Evolutionary conservation across 2,329 filamentous ascomycete species (phyloP).

Genomic region (Cladosporium velox): DNA sequence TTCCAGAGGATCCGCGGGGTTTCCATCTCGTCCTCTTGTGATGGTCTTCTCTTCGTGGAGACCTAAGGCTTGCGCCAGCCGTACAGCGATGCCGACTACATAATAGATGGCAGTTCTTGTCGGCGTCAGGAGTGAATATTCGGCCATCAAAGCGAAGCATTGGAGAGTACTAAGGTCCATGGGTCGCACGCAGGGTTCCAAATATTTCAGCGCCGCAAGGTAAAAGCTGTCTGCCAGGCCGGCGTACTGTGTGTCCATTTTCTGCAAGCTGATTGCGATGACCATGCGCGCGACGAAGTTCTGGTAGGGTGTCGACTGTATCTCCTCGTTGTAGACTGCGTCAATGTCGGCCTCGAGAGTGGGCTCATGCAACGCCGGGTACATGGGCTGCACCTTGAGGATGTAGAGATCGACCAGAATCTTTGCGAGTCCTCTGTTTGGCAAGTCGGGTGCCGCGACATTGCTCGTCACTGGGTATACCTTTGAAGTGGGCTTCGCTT

Average conservation of each 20-base stretch:
- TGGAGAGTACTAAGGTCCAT: slow-evolving; percentile 90
- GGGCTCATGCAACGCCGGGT: slow-evolving; percentile 82
- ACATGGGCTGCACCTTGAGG: slow-evolving; percentile 85
- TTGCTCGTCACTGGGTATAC: slow-evolving; percentile 89
- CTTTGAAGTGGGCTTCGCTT: slow-evolving; percentile 68
- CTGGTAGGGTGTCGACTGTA: slow-evolving; percentile 69
- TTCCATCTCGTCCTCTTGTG: slow-evolving; percentile 60
- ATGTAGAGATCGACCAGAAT: slow-evolving; percentile 82
- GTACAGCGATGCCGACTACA: slow-evolving; percentile 82
- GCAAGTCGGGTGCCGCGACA: slow-evolving; percentile 74
- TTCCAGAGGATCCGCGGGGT: slow-evolving; percentile 67
- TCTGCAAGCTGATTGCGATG: slow-evolving; percentile 91
- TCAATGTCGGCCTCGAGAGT: slow-evolving; percentile 75
- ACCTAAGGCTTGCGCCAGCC: slow-evolving; percentile 85
- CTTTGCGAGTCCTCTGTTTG: slow-evolving; percentile 72
- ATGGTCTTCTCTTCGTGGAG: slow-evolving; percentile 89
- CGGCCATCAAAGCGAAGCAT: slow-evolving; percentile 81
- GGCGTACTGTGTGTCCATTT: slow-evolving; percentile 85
- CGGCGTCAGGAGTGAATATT: slow-evolving; percentile 90
- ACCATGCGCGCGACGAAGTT: slow-evolving; percentile 90
- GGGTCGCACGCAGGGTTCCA: slow-evolving; percentile 80
- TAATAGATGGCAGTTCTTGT: slow-evolving; percentile 93
- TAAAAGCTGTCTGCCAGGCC: slow-evolving; percentile 95
- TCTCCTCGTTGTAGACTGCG: slow-evolving; percentile 74
- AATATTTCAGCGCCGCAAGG: slow-evolving; percentile 78